Evolutionary conservation across 441 rosid species (phyloP).

Genomic region (Biscutella laevigata): DNA sequence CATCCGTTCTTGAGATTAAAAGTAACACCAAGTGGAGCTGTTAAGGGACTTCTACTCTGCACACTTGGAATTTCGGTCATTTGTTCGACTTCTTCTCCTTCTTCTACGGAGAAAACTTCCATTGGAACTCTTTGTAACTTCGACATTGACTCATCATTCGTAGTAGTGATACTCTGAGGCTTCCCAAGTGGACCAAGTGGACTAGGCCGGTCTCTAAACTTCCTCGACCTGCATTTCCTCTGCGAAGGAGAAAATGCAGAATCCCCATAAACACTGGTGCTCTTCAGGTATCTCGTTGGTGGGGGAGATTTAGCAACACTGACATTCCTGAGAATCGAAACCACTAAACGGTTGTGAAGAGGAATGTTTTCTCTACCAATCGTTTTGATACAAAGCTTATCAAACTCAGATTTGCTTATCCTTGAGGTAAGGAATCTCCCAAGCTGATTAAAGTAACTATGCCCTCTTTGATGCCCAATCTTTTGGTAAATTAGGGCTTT

Average conservation of each 20-base stretch:
- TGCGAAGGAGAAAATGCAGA: conserved; percentile 54
- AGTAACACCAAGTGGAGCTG: conserved; percentile 73
- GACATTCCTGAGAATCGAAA: conserved; percentile 63
- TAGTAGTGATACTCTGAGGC: conserved; percentile 49
- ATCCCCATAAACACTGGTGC: conserved; percentile 32
- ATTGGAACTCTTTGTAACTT: conserved; percentile 49
- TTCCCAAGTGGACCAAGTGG: conserved; percentile 81
- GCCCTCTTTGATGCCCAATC: conserved; percentile 64
- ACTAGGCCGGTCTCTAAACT: conserved; percentile 64
- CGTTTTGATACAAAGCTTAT: conserved; percentile 43
- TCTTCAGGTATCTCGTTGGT: conserved; percentile 36
- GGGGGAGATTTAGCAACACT: conserved; percentile 49
- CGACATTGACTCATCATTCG: conserved; percentile 41
- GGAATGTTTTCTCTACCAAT: conserved; percentile 58
- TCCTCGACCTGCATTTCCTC: conserved; percentile 62
- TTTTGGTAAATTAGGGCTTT: conserved; percentile 25
- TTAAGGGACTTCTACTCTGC: conserved; percentile 64
- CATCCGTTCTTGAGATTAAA: conserved; percentile 30
- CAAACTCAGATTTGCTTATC: conserved; percentile 56
- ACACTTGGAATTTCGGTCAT: conserved; percentile 54
- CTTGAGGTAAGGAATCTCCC: conserved; percentile 46
- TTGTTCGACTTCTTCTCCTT: conserved; percentile 94
- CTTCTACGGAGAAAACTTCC: conserved; percentile 67
- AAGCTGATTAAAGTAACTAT: conserved; percentile 62
- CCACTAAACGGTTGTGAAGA: conserved; percentile 63